These are phyloP conservation scores for Oryza coarctata DNA, from an alignment of 176 grass and related monocot genomes.

Conservation along the genomic window DNA sequence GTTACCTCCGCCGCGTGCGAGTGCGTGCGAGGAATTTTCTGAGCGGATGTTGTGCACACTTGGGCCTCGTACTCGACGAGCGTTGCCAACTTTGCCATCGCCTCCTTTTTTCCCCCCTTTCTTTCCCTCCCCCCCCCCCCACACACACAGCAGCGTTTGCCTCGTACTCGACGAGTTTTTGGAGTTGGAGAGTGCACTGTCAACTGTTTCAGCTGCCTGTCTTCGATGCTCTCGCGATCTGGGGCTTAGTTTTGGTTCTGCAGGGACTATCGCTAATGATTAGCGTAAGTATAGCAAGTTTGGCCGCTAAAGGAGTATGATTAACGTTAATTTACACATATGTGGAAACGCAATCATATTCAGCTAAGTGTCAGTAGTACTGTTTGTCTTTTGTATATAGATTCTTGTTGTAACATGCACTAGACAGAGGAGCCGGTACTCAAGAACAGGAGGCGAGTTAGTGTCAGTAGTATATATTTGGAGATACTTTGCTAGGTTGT, in stretches of 20 bases:
- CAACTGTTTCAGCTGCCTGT: not conserved
- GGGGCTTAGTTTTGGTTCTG: not conserved
- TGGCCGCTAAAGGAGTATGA: not conserved
- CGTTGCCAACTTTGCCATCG: not conserved
- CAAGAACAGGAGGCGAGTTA: not conserved
- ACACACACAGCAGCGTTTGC: not conserved
- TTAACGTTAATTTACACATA: not conserved
- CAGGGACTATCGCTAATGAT: not conserved
- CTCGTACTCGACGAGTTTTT: not conserved
- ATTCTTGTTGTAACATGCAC: not conserved
- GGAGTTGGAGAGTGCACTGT: not conserved
- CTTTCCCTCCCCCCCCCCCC: not conserved
- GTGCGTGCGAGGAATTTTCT: not conserved
- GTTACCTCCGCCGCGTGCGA: not conserved
- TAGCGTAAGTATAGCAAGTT: not conserved
- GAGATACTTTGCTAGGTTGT: not conserved
- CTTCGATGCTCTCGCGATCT: not conserved
- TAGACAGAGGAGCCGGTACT: not conserved
- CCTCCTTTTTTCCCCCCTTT: not conserved
- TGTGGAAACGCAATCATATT: not conserved
- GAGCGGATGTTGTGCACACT: not conserved
- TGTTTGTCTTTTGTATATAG: slow-evolving; percentile 1
- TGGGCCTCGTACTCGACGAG: not conserved
- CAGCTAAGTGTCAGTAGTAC: not conserved
- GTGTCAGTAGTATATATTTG: not conserved